Evolutionary conservation across 352 stramenopile species (phyloP).

Genomic region (Pythium guiyangense): DNA sequence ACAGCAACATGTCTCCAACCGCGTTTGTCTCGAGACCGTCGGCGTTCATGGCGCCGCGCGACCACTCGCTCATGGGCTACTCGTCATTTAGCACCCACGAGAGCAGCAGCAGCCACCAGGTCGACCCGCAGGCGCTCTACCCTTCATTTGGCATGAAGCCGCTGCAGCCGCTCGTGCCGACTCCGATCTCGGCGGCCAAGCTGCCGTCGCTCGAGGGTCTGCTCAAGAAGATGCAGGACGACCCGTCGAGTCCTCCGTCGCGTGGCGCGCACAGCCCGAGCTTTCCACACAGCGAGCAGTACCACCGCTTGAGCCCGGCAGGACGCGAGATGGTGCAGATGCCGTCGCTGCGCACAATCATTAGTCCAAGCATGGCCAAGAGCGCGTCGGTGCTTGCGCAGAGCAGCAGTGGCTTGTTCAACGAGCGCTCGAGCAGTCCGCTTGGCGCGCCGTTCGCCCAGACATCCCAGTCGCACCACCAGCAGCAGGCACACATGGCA

Average conservation of each 20-base stretch:
- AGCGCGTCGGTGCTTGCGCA: slow-evolving; percentile 1
- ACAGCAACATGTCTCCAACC: slow-evolving; percentile 13
- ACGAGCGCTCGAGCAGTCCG: too few relatives aligned
- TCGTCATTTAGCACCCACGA: not conserved
- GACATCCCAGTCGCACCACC: too few relatives aligned
- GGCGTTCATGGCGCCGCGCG: too few relatives aligned
- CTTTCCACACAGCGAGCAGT: slow-evolving; percentile 1
- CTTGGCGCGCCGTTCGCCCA: not conserved
- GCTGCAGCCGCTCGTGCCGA: too few relatives aligned
- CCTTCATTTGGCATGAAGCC: too few relatives aligned
- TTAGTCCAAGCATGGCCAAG: slow-evolving; percentile 47
- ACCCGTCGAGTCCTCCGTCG: slow-evolving; percentile 14
- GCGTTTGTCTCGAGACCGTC: slow-evolving; percentile 15
- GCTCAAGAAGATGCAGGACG: slow-evolving; percentile 59
- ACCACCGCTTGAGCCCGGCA: slow-evolving; percentile 22
- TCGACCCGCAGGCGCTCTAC: slow-evolving; percentile 6
- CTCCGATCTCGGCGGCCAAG: slow-evolving; percentile 30
- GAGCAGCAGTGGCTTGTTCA: too few relatives aligned
- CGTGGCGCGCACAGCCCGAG: too few relatives aligned
- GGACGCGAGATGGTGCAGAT: slow-evolving; percentile 23
- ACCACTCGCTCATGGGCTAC: slow-evolving; percentile 28
- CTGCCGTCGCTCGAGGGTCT: slow-evolving; percentile 60
- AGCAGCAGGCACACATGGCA: too few relatives aligned
- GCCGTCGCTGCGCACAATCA: slow-evolving; percentile 47
- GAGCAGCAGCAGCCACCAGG: slow-evolving; percentile 3